Base-by-base conservation (phyloP, 2,329 filamentous ascomycete species). In the Geosmithia flava region DNA sequence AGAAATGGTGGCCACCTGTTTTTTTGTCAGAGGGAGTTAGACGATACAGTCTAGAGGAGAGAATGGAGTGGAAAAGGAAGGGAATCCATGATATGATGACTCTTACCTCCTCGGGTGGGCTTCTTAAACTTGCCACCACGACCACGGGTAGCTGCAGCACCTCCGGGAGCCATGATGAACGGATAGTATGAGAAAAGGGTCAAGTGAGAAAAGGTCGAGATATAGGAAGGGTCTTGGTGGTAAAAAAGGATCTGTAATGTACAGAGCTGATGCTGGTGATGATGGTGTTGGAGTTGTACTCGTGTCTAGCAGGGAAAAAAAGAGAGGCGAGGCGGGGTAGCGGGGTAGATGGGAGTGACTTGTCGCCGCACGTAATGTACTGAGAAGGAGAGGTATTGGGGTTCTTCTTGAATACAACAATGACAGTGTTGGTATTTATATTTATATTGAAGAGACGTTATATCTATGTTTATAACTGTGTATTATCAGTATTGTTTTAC, bases 121-220 rank as follows among this genome's bases (percentile, higher is more conserved):
- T 96, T 97, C 72, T 81, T 86, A 67, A 91, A 95, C 71, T 97
- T 97, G 68, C 90, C 88, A 59, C 85, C 89, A 62, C 90, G 85
- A 57, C 87, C 89, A 62, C 90, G 85, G 64, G 64, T 71, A 41
- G 65, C 58, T 53, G 70, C 71, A 42, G 72, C 66, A 47, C 64
- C 61, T 50, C 63, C 62, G 53, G 65, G 64, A 61, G 71, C 63
- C 75, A 79, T 75, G 46, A 58, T 68, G 59, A 50, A 44, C 55
- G 33, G n/a, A 16, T 40, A 15, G 17, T 39, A 13, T 44, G 15
- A 16, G 42, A 11, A 23, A 6, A 44, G 20, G 40, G 3, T 4
- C 27, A 27, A 6, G 20, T 44, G 20, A 3, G 40, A 42, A 13
- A 42, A 42, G 3, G 40, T n/a, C n/a, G n/a, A 4, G 19, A 20